Evolutionary conservation across 352 stramenopile genomes (phyloP).

Genomic region (Phytophthora podocarpi): DNA sequence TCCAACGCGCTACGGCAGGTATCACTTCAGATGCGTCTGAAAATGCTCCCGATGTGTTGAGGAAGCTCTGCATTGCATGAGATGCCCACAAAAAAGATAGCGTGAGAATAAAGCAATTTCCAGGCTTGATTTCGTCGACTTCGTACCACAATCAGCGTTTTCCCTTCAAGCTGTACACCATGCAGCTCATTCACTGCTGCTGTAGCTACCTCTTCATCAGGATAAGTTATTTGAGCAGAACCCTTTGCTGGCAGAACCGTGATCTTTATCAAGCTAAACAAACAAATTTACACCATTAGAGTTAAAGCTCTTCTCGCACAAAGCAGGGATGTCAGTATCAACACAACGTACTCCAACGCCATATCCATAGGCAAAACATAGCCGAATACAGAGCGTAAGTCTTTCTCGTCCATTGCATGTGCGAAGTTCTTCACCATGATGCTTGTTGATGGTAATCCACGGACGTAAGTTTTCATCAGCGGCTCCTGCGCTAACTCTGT

Average conservation of each 20-base stretch:
- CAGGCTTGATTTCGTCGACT: not conserved
- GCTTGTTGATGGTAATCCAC: slow-evolving; percentile 30
- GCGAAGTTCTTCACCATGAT: slow-evolving; percentile 57
- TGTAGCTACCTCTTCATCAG: slow-evolving; percentile 36
- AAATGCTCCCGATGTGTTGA: not conserved
- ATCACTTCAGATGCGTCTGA: not conserved
- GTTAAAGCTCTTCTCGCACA: not conserved
- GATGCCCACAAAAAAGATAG: not conserved
- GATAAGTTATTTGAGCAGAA: slow-evolving; percentile 31
- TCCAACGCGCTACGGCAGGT: slow-evolving; percentile 24
- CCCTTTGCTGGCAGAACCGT: slow-evolving; percentile 1
- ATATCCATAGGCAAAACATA: slow-evolving; percentile 48
- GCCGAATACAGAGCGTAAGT: slow-evolving; percentile 63
- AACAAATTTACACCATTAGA: not conserved
- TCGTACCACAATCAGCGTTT: slow-evolving; percentile 58
- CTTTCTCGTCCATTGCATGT: slow-evolving; percentile 47
- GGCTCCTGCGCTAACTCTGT: slow-evolving; percentile 42
- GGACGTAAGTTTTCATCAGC: slow-evolving; percentile 42
- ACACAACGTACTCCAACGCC: slow-evolving; percentile 38
- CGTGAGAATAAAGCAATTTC: slow-evolving; percentile 13
- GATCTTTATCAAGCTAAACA: slow-evolving; percentile 28
- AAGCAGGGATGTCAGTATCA: not conserved
- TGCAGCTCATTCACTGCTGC: slow-evolving; percentile 51
- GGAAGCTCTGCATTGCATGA: slow-evolving; percentile 29
- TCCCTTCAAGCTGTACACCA: slow-evolving; percentile 53